phyloP scores from a whole-genome alignment of 352 stramenopile genomes.

The Pythium monospermum region DNA sequence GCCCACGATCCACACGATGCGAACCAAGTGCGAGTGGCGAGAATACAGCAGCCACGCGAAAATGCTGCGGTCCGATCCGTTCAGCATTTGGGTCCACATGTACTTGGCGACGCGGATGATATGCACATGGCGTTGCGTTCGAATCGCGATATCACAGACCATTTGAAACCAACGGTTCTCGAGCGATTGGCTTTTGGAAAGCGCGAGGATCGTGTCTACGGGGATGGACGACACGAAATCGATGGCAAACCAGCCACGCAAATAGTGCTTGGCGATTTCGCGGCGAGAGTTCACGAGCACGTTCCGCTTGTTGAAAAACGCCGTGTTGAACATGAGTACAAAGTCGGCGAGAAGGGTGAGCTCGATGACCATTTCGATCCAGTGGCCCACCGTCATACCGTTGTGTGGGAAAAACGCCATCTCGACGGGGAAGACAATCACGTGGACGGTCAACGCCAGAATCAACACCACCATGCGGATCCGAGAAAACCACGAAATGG shows the following conservation, averaged over 20 bases:
- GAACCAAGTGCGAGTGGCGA: slow-evolving; percentile 24
- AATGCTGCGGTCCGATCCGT: slow-evolving; percentile 5
- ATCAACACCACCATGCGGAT: slow-evolving; percentile 23
- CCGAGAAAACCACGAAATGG: slow-evolving; percentile 2
- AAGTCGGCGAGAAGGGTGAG: slow-evolving; percentile 11
- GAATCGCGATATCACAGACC: background rate
- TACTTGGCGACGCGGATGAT: background rate
- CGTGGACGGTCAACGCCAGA: slow-evolving; percentile 23
- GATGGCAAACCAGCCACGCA: too few relatives aligned
- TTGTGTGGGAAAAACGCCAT: slow-evolving; percentile 26
- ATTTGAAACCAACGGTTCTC: background rate
- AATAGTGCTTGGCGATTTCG: too few relatives aligned
- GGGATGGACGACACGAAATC: background rate
- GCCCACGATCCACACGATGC: slow-evolving; percentile 15
- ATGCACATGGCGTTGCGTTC: background rate
- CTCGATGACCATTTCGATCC: background rate
- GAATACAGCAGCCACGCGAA: slow-evolving; percentile 31
- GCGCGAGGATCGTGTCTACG: too few relatives aligned
- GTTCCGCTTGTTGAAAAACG: background rate
- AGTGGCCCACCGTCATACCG: background rate
- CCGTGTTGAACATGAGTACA: slow-evolving; percentile 17
- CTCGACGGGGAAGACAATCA: slow-evolving; percentile 32
- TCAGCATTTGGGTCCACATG: slow-evolving; percentile 6
- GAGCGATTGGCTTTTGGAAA: background rate
- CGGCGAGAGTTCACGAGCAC: background rate